Evolutionary conservation across 192 early-diverging fungal genomes (phyloP).

Genomic region (Rhizophagus clarus): DNA sequence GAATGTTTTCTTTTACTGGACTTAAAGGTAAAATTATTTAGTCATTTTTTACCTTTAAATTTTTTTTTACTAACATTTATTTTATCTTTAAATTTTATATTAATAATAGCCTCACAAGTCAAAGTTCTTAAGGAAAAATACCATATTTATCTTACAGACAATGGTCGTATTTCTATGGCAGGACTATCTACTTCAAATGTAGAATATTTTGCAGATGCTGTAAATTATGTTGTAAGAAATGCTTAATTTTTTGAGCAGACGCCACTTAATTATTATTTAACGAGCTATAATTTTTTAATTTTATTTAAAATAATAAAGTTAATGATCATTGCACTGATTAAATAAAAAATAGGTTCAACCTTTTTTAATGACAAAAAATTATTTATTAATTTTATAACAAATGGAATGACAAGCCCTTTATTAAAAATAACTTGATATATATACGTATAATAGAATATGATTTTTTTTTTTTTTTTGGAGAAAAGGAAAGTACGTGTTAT

Average conservation of each 20-base stretch:
- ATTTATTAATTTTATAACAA: too few relatives aligned
- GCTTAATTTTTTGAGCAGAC: constrained; percentile 1
- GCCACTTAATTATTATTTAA: not conserved
- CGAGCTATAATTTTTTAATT: too few relatives aligned
- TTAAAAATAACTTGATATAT: too few relatives aligned
- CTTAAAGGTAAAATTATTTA: constrained; percentile 54
- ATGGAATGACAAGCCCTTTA: too few relatives aligned
- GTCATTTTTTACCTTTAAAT: not conserved
- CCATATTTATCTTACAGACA: constrained; percentile 93
- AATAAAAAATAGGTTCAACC: too few relatives aligned
- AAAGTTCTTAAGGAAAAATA: constrained; percentile 79
- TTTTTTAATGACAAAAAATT: too few relatives aligned
- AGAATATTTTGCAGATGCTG: constrained; percentile 82
- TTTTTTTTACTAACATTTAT: not conserved
- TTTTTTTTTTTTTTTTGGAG: too few relatives aligned
- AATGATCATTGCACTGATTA: too few relatives aligned
- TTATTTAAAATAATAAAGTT: too few relatives aligned
- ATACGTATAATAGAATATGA: too few relatives aligned
- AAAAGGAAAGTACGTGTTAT: too few relatives aligned
- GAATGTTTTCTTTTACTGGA: constrained; percentile 99
- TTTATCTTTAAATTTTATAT: not conserved
- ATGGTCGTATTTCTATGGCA: constrained; percentile 96
- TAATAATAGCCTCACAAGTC: constrained; percentile 62
- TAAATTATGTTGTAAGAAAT: constrained; percentile 91
- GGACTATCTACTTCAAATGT: constrained; percentile 89